A percentile compares a stretch with the other conserved stretches of the same genome.
These are phyloP conservation scores for Beauveria pseudobassiana DNA, from an alignment of 2,329 filamentous ascomycete species.

Conservation along the genomic window DNA sequence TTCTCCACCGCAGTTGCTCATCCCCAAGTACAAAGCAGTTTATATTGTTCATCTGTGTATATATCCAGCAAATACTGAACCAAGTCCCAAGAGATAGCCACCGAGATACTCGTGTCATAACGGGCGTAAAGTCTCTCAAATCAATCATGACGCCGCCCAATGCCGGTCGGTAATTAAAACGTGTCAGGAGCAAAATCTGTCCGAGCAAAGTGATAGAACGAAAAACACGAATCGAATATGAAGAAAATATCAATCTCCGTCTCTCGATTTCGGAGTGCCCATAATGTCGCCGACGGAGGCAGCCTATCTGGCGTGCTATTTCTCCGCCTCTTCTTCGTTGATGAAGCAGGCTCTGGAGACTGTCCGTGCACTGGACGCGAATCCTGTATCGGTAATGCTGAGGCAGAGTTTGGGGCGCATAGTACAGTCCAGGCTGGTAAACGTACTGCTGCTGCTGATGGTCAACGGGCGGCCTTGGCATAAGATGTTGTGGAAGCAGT, in stretches of 20 bases:
- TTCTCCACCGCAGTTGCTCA: not conserved
- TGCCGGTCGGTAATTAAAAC: not conserved
- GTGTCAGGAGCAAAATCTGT: not conserved
- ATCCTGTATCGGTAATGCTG: not conserved
- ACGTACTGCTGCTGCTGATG: not conserved
- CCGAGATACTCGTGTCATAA: not conserved
- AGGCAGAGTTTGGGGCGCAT: not conserved
- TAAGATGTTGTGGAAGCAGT: constrained; percentile 25
- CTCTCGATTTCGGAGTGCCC: not conserved
- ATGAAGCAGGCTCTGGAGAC: not conserved
- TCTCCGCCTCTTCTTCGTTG: not conserved
- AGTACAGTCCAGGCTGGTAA: not conserved
- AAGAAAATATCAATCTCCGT: not conserved
- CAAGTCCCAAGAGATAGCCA: not conserved
- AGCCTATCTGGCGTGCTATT: not conserved
- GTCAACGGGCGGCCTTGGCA: constrained; percentile 21
- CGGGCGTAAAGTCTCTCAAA: not conserved
- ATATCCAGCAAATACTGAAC: not conserved
- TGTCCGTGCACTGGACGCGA: not conserved
- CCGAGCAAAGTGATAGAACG: not conserved
- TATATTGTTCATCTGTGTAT: constrained; percentile 3
- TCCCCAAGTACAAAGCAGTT: not conserved
- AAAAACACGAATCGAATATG: not conserved
- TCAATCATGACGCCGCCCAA: constrained; percentile 3
- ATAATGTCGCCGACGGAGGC: constrained; percentile 2